phyloP scores from a whole-genome alignment of 306 rosid species.

The Pachyrhizus erosus region DNA sequence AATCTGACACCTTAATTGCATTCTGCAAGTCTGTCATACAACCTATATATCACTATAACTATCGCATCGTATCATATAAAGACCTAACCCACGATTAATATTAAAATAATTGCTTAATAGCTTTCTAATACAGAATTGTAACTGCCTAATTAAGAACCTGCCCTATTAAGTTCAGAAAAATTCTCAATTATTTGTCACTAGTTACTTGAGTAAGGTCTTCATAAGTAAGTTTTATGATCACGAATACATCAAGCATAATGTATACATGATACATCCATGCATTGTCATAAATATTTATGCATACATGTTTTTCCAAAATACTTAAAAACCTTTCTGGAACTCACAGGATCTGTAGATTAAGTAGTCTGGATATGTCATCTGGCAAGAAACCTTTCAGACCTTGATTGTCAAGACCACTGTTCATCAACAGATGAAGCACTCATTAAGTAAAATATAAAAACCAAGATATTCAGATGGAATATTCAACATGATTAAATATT shows the following conservation, averaged over 20 bases:
- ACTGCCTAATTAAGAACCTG: neutral
- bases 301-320: neutral
- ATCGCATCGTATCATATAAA: neutral
- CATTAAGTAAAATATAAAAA: neutral
- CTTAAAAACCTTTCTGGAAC: conserved; percentile 36
- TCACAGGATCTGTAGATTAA: conserved; percentile 68
- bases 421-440: conserved; percentile 43
- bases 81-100: neutral
- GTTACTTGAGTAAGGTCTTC: conserved; percentile 10
- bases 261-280: neutral
- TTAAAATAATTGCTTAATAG: neutral
- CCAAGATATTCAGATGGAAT: conserved; percentile 3
- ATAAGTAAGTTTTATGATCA: neutral
- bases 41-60: neutral
- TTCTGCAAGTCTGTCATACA: neutral
- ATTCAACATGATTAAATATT: neutral
- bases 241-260: neutral
- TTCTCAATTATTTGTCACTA: neutral
- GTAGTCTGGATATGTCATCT: conserved; percentile 60
- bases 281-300: neutral
- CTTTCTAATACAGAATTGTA: neutral
- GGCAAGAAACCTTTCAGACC: conserved; percentile 74
- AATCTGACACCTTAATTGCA: neutral
- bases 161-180: neutral
- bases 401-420: conserved; percentile 79